A percentile compares a stretch with the other conserved stretches of the same genome.
Evolutionary conservation across 75 land plant species (phyloP).

Genomic region (Adiantum capillusveneris): DNA sequence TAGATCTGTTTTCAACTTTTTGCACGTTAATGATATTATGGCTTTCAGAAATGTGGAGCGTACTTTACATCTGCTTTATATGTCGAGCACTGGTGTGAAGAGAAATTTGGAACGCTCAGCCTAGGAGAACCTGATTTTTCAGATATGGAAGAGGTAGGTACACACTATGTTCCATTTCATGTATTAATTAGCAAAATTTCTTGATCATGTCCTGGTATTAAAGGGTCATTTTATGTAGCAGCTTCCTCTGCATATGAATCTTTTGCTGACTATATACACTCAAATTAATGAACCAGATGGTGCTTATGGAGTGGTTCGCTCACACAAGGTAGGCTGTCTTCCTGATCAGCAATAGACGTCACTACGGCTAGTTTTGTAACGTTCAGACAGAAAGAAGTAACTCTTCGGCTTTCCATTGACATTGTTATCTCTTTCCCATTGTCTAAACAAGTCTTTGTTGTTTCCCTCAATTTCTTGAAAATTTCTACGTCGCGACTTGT

Average conservation of each 20-base stretch:
- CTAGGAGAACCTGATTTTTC: constrained; percentile 87
- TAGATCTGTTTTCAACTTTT: too few relatives aligned
- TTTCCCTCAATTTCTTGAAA: too few relatives aligned
- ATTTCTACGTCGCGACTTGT: too few relatives aligned
- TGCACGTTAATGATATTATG: too few relatives aligned
- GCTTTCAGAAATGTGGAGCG: constrained; percentile 82
- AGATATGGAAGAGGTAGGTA: constrained; percentile 52
- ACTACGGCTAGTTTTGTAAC: too few relatives aligned
- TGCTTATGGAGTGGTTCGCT: constrained; percentile 75
- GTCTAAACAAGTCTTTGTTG: too few relatives aligned
- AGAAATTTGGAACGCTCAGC: constrained; percentile 53
- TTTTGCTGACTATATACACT: constrained; percentile 60
- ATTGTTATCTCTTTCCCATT: too few relatives aligned
- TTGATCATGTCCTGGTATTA: too few relatives aligned
- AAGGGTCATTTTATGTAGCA: too few relatives aligned
- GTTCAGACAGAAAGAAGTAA: too few relatives aligned
- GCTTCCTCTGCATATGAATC: constrained; percentile 73
- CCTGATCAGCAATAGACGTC: too few relatives aligned
- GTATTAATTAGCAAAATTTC: too few relatives aligned
- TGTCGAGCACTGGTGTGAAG: constrained; percentile 98
- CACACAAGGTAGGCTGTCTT: constrained; percentile 87
- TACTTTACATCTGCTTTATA: constrained; percentile 81
- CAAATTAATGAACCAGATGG: constrained; percentile 96
- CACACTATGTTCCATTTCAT: not conserved
- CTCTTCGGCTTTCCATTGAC: not conserved